Conservation (phyloP, 2,329 filamentous ascomycete species). For the Fusarium nelsonii region DNA sequence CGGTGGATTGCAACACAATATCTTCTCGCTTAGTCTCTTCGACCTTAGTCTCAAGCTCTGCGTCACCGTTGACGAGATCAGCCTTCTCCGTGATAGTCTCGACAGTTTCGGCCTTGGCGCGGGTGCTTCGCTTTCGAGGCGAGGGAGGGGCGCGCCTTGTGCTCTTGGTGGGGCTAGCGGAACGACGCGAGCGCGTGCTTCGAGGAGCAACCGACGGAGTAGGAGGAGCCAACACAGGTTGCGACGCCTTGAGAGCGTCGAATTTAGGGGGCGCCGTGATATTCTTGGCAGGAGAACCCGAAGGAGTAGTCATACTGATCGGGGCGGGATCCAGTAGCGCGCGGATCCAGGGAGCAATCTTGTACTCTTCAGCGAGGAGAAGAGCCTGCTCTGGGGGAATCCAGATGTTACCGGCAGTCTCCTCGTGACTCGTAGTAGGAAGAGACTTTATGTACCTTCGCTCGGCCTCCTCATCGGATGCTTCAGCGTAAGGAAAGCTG, state of each 20-base stretch:
- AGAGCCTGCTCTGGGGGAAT: constrained; percentile 87
- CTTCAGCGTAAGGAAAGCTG: constrained; percentile 82
- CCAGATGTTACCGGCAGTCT: constrained; percentile 97
- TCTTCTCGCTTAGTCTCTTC: constrained; percentile 51
- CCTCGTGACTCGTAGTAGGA: constrained; percentile 83
- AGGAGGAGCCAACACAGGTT: constrained; percentile 62
- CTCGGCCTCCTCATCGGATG: constrained; percentile 79
- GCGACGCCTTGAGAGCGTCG: constrained; percentile 62
- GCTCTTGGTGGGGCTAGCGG: constrained; percentile 68
- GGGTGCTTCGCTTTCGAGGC: constrained; percentile 66
- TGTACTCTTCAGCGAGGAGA: constrained; percentile 86
- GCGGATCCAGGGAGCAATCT: constrained; percentile 86
- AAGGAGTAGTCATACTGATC: constrained; percentile 71
- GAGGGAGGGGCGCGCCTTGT: constrained; percentile 62
- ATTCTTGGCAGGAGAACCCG: constrained; percentile 77
- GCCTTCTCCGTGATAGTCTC: constrained; percentile 49
- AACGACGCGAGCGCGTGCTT: constrained; percentile 65
- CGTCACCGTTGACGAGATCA: constrained; percentile 49
- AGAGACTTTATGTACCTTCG: constrained; percentile 88
- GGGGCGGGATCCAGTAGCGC: constrained; percentile 92
- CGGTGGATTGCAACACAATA: constrained; percentile 60
- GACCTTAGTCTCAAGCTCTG: constrained; percentile 25
- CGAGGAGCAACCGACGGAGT: constrained; percentile 61
- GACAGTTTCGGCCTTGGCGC: constrained; percentile 57
- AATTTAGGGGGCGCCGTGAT: constrained; percentile 88